Conservation (phyloP, 2,329 filamentous ascomycete genomes). For the Diaporthe batatas region DNA sequence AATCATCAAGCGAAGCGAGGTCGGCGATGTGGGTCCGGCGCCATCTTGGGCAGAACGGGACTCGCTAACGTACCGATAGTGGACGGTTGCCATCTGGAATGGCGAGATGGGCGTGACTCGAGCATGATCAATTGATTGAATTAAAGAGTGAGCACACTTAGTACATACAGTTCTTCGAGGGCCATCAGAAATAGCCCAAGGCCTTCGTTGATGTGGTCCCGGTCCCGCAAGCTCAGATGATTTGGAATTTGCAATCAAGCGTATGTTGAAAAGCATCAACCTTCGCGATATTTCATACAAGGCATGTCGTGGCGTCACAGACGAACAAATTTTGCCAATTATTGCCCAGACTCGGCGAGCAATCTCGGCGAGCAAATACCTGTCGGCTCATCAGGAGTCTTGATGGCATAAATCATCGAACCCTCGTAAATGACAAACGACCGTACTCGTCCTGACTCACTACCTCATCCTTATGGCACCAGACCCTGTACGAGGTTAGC, state of each 20-base stretch:
- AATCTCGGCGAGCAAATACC: background rate
- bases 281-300: background rate
- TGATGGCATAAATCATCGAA: background rate
- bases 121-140: background rate
- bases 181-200: background rate
- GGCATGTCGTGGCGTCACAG: background rate
- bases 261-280: background rate
- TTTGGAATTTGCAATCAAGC: background rate
- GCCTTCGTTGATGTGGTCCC: too few relatives aligned
- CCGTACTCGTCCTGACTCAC: constrained; percentile 2
- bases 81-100: background rate
- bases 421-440: background rate
- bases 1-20: background rate
- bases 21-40: background rate
- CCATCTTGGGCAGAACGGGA: background rate
- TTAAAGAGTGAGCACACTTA: background rate
- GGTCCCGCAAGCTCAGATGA: background rate
- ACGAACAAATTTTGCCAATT: background rate
- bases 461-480: background rate
- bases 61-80: background rate
- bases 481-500: background rate
- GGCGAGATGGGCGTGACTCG: background rate
- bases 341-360: too few relatives aligned
- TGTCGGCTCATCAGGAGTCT: background rate
- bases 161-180: background rate